Evolutionary conservation across 1,284 basidiomycete species (phyloP), one percentile per base, ranked within the genome.

Genomic region (Cystobasidiaceae sp.): DNA sequence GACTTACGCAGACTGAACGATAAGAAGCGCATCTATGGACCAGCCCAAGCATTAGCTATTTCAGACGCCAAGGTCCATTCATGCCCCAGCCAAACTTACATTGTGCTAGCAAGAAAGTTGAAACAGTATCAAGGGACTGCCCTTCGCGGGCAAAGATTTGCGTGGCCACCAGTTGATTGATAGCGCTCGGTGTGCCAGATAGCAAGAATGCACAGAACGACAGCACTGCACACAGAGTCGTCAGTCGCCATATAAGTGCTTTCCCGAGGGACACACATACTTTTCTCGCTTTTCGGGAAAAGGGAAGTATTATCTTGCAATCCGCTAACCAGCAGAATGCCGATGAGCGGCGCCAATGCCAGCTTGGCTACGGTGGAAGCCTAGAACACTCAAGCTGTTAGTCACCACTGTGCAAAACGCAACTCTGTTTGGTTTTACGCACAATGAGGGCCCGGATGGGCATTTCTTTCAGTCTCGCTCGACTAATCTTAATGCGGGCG

Each of bases 81-180:
- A 1, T 9, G 51, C 7, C 13, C 17, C 30, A 9, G 17, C 28
- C 32, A 19, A 15, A 28, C 61, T 46, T 39, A 64, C 61, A 64
- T 19, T 64, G 61, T 2, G 48, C 61, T 17, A 55, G 32, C 25
- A 64, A 33, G 39, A 64, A 64, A n/a, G 61, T 44, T 25, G 61
- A 51, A 5, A 64, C 28, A 15, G 65, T 67, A 37, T 67, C 65
- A 11, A 45, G 7, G 6, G 46, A 49, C 33, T 60, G 56, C 19
- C 65, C 65, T n/a, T 67, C 65, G 28, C 37, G 28, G 19, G 48
- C 34, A 28, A 67, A 67, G 8, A 67, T 51, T 28, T 46, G 43
- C 11, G 65, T 67, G 2, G 54, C 65, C 2, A 67, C 65, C 15
- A 61, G 43, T 33, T 67, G 65, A 48, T 60, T 60, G 23, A 61